phyloP scores from a whole-genome alignment of 2,329 filamentous ascomycete species.

The Zasmidium citrigriseum region DNA sequence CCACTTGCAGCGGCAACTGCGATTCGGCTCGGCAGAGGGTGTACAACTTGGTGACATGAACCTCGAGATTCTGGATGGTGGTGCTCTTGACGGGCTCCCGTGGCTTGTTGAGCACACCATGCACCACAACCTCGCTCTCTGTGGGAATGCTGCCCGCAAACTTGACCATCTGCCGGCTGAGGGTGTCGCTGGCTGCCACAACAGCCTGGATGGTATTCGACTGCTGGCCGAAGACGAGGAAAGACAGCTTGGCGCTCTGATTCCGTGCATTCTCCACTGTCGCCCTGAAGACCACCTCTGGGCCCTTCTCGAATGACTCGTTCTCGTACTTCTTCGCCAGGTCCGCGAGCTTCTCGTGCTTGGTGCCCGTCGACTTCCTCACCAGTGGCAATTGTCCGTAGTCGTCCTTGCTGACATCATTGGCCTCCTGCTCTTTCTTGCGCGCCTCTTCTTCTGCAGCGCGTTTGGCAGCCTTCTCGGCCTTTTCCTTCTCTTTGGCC shows the following conservation, averaged over 20 bases:
- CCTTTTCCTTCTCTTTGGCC: conserved; percentile 84
- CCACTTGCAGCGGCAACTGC: conserved; percentile 61
- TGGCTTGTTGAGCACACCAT: conserved; percentile 78
- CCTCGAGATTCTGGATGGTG: conserved; percentile 75
- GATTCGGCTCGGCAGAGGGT: conserved; percentile 67
- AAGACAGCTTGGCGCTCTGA: conserved; percentile 88
- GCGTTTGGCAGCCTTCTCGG: conserved; percentile 67
- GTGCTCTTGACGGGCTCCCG: conserved; percentile 87
- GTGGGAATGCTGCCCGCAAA: conserved; percentile 74
- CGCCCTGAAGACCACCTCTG: conserved; percentile 71
- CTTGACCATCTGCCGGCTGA: conserved; percentile 91
- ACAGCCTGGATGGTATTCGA: conserved; percentile 83
- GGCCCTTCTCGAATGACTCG: conserved; percentile 36
- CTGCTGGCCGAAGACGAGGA: conserved; percentile 78
- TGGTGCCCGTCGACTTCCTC: conserved; percentile 43
- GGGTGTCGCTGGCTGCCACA: conserved; percentile 58
- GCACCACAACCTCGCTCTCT: conserved; percentile 78
- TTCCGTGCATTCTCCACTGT: conserved; percentile 85
- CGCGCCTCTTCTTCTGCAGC: conserved; percentile 68
- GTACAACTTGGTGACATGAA: conserved; percentile 86
- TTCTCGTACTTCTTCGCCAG: conserved; percentile 62
- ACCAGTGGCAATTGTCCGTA: conserved; percentile 71
- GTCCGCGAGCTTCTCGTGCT: conserved; percentile 61
- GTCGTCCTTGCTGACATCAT: conserved; percentile 69
- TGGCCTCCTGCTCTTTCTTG: conserved; percentile 66